These are phyloP conservation scores for Ophiostoma fasciatum DNA, from an alignment of 2,329 filamentous ascomycete species.

Conservation along the genomic window DNA sequence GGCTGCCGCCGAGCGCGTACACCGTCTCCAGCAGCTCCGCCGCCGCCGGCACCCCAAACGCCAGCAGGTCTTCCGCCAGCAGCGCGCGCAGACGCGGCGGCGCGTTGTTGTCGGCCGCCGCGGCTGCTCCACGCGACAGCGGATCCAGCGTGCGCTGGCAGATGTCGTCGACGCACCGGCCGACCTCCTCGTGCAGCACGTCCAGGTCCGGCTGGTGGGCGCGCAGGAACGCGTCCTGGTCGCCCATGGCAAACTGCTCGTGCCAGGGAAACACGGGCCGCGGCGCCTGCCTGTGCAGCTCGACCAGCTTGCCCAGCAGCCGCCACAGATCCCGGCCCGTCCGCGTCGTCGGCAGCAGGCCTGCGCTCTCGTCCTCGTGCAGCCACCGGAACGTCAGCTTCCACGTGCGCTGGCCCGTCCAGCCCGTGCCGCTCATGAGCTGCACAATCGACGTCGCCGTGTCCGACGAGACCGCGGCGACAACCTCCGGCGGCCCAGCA, in stretches of 20 bases:
- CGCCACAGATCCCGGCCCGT: not conserved
- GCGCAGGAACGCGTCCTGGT: conserved; percentile 1
- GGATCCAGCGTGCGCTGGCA: not conserved
- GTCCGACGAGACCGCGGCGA: not conserved
- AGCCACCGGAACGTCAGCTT: conserved; percentile 3
- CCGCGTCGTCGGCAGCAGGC: not conserved
- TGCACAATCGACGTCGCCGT: not conserved
- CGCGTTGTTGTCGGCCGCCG: not conserved
- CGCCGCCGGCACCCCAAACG: conserved; percentile 6
- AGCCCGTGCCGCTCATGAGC: conserved; percentile 9
- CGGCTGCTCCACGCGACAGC: not conserved
- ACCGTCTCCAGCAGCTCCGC: conserved; percentile 4
- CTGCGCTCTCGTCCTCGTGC: not conserved
- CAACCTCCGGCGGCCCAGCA: not conserved
- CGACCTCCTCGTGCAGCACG: not conserved
- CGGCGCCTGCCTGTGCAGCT: not conserved
- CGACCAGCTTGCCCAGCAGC: not conserved
- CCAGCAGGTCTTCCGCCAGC: conserved; percentile 6
- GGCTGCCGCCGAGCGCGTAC: conserved; percentile 7
- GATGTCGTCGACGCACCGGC: not conserved
- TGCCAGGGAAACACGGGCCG: not conserved
- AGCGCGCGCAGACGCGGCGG: conserved; percentile 2
- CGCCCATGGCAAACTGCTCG: not conserved
- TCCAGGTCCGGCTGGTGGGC: not conserved
- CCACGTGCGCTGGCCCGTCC: conserved; percentile 9